Evolutionary conservation across 2,329 filamentous ascomycete genomes (phyloP).

Genomic region (Stromatinia cepivora): DNA sequence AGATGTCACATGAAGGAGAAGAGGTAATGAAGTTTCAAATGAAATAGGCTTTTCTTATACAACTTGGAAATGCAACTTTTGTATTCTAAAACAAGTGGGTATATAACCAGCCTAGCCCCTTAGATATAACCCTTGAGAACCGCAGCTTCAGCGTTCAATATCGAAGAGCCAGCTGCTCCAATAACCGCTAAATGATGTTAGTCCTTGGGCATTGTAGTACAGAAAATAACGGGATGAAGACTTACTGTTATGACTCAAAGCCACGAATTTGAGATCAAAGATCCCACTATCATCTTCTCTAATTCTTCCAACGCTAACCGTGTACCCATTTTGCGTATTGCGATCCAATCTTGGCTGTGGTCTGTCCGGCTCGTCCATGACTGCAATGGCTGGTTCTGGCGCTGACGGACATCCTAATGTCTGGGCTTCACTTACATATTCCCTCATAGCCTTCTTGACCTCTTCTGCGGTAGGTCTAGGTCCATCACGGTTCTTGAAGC

Average conservation of each 20-base stretch:
- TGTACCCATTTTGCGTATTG: constrained; percentile 81
- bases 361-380: constrained; percentile 86
- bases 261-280: constrained; percentile 94
- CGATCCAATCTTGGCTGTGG: constrained; percentile 91
- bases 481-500: constrained; percentile 65
- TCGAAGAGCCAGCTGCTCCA: constrained; percentile 92
- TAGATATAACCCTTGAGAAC: constrained; percentile 78
- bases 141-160: constrained; percentile 90
- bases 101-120: background rate
- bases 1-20: background rate
- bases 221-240: background rate
- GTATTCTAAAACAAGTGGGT: background rate
- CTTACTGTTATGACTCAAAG: constrained; percentile 76
- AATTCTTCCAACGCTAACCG: constrained; percentile 80
- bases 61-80: background rate
- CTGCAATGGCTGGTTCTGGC: constrained; percentile 75
- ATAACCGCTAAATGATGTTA: constrained; percentile 66
- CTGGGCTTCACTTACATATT: constrained; percentile 81
- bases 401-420: constrained; percentile 84
- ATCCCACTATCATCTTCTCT: constrained; percentile 83
- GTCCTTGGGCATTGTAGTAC: background rate
- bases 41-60: background rate
- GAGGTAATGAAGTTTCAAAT: background rate
- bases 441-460: constrained; percentile 75
- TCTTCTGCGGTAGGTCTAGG: constrained; percentile 73